Evolutionary conservation across 176 grass and related monocot genomes (phyloP), one percentile per base, ranked within the genome.

Genomic region (Oryza brachyantha): DNA sequence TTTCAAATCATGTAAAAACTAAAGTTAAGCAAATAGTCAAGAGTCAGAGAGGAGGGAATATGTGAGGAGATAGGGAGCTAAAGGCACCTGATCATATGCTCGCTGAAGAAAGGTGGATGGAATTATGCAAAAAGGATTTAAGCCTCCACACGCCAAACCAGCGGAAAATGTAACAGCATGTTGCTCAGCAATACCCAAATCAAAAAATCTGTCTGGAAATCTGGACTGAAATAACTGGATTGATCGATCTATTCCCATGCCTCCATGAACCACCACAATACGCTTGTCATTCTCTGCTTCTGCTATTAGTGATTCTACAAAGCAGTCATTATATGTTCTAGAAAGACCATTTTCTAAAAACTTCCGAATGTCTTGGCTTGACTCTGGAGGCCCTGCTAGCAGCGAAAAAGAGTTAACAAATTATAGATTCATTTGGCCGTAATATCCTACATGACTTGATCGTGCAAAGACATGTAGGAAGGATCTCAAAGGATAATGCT

Each of bases 121-220:
- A 83, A 94, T 88, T 58, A 94, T 68, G 67, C 85, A 88, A 58
- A 94, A 94, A 72, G 91, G 91, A 57, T 94, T 94, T 75, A 94
- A 78, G 79, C 85, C 82, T 50, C 91, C 91, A 41, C 88, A 94
- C 10, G 85, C 82, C 83, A 91, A 88, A 79, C 91, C 91, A 27
- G 91, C 85, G 28, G 91, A 75, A 83, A 94, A 94, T 60, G 91
- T 91, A 79, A 94, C 83, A 64, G 88, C 85, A 80, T 94, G 91
- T 73, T 94, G 91, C 60, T 94, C 91, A 4, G 91, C 91, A 5
- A 90, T 90, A 41, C 91, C 91, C 28, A 91, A 50, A 72, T 94
- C 85, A 68, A 91, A 94, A 84, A 91, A 94, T 63, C 91, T 88
- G 48, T 94, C 91, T 35, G 88, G 91, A 77, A 91, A 94, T 80